phyloP scores from a whole-genome alignment of 352 stramenopile genomes.

The Phytophthora kernoviae region DNA sequence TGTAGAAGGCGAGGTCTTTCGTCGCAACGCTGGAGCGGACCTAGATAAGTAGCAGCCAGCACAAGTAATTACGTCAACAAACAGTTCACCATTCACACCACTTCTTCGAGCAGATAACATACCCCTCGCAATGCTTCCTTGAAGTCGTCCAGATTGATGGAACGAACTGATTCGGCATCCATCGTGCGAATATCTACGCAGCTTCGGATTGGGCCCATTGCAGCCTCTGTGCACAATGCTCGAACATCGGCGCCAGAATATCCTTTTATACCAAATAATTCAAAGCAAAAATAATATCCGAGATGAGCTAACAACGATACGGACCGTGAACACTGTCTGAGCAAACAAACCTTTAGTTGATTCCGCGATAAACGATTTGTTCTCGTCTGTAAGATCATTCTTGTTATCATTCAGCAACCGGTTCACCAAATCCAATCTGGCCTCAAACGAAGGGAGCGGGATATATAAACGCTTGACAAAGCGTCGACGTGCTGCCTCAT shows the following conservation, averaged over 20 bases:
- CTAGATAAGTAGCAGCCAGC: slow-evolving; percentile 24
- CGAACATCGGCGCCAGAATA: slow-evolving; percentile 98
- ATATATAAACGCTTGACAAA: slow-evolving; percentile 99
- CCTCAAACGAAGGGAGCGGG: slow-evolving; percentile 90
- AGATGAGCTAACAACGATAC: slow-evolving; percentile 12
- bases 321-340: background rate
- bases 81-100: no score
- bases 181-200: slow-evolving; percentile 89
- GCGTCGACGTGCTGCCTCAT: slow-evolving; percentile 96
- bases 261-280: slow-evolving; percentile 48
- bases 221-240: slow-evolving; percentile 96
- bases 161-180: slow-evolving; percentile 89
- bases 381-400: slow-evolving; percentile 85
- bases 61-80: slow-evolving; percentile 1
- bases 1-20: slow-evolving; percentile 94
- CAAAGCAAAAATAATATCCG: background rate
- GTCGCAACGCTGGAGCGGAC: slow-evolving; percentile 95
- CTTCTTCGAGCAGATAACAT: slow-evolving; percentile 2
- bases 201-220: slow-evolving; percentile 95
- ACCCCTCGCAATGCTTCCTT: slow-evolving; percentile 89
- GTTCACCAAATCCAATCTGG: slow-evolving; percentile 88
- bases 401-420: slow-evolving; percentile 94
- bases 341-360: slow-evolving; percentile 69
- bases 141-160: slow-evolving; percentile 97
- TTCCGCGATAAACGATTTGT: slow-evolving; percentile 90